These are phyloP conservation scores for Aspergillus hortae DNA, from an alignment of 2,329 filamentous ascomycete species.

Conservation along the genomic window DNA sequence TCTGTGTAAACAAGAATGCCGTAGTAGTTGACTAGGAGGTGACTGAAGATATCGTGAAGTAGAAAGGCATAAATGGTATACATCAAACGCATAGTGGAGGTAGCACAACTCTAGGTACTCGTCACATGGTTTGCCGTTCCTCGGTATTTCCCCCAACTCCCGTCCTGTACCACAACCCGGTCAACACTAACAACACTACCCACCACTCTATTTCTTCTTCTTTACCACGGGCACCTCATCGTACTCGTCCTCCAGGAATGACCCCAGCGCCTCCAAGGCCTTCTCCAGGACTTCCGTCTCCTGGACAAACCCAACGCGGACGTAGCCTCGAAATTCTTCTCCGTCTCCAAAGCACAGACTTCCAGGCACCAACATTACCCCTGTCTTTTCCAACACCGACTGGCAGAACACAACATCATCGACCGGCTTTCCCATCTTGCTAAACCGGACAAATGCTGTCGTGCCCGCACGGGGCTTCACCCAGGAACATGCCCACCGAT, in stretches of 20 bases:
- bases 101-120: background rate
- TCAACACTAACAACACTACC: background rate
- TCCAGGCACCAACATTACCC: slow-evolving; percentile 71
- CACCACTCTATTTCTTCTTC: slow-evolving; percentile 67
- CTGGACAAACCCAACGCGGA: slow-evolving; percentile 71
- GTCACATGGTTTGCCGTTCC: background rate
- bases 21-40: too few species aligned
- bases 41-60: background rate
- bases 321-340: slow-evolving; percentile 66
- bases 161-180: too few species aligned
- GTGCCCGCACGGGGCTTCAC: slow-evolving; percentile 73
- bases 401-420: slow-evolving; percentile 68
- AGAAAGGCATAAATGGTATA: too few species aligned
- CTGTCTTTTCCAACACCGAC: slow-evolving; percentile 61
- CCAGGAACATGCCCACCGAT: slow-evolving; percentile 65
- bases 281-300: slow-evolving; percentile 63
- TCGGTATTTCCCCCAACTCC: background rate
- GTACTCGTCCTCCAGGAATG: slow-evolving; percentile 53
- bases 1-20: too few species aligned
- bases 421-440: slow-evolving; percentile 54
- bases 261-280: slow-evolving; percentile 54
- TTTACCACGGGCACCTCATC: slow-evolving; percentile 46
- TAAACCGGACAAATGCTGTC: slow-evolving; percentile 73
- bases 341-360: slow-evolving; percentile 65
- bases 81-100: too few species aligned